phyloP scores from a whole-genome alignment of 305 asterid genomes.

The Fraxinus floribunda region DNA sequence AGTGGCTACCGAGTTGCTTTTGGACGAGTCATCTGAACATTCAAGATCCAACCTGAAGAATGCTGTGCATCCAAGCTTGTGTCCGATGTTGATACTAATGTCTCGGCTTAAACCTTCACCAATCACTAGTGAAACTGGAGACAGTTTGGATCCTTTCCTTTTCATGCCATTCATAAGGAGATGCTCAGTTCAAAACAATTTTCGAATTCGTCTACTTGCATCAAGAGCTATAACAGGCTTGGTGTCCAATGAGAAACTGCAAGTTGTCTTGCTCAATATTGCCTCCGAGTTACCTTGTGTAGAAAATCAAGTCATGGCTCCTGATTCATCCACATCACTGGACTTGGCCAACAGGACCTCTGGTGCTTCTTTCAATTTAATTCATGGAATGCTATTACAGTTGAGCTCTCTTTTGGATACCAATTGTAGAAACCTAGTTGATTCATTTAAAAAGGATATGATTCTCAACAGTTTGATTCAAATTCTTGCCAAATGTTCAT shows the following conservation, averaged over 20 bases:
- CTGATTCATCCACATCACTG: conserved; percentile 29
- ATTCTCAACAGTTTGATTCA: conserved; percentile 59
- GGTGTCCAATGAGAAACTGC: conserved; percentile 79
- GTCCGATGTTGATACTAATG: conserved; percentile 83
- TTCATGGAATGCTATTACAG: conserved; percentile 89
- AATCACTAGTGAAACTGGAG: conserved; percentile 74
- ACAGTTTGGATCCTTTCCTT: conserved; percentile 73
- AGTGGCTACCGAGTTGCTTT: conserved; percentile 73
- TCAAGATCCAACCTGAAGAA: conserved; percentile 61
- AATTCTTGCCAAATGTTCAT: conserved; percentile 50
- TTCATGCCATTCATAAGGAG: conserved; percentile 86
- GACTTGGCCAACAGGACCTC: conserved; percentile 24
- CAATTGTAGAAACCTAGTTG: conserved; percentile 75
- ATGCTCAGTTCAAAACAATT: conserved; percentile 81
- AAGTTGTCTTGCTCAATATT: conserved; percentile 54
- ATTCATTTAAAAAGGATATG: conserved; percentile 57
- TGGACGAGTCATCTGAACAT: conserved; percentile 51
- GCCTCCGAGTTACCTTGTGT: conserved; percentile 69
- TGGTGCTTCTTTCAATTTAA: conserved; percentile 55
- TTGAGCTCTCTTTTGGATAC: conserved; percentile 70
- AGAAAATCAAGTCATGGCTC: conserved; percentile 18
- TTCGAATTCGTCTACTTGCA: conserved; percentile 83
- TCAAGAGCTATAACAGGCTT: conserved; percentile 83
- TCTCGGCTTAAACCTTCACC: conserved; percentile 91
- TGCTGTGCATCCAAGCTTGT: conserved; percentile 88